Base-by-base conservation (phyloP, 2,329 filamentous ascomycete genomes). In the Venturia oleaginea region DNA sequence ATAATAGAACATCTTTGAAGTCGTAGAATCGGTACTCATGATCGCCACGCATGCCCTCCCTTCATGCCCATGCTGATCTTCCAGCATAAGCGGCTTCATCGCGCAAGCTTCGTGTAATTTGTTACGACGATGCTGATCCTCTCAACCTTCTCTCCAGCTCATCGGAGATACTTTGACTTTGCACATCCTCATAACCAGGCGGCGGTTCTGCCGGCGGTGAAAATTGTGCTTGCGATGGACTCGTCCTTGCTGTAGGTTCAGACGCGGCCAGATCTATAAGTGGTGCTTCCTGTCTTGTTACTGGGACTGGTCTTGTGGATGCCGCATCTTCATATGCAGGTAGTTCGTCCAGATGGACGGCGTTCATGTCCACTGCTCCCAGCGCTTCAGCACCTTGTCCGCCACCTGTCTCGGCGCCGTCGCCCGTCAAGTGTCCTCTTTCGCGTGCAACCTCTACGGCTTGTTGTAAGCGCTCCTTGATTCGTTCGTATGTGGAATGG, bases 101-200 rank as follows among this genome's bases (percentile, higher is more conserved):
- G 51, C 27, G 15, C 51, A 19, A n/a, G 27, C 27, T 32, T 55
- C 19, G 27, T 34, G 11, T 8, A n/a, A 13, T 51, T 4, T 34
- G 27, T 10, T 57, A 57, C 51, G 27, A 19, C 3, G 46, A 51
- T 13, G 3, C 30, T 17, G 30, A 57, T 19, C 40, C 55, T 40
- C 75, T 72, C 65, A 76, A 68, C 66, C 75, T 71, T 67, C 77
- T 71, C 72, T 93, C 89, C 54, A 90, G 80, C 69, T 90, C 90
- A 67, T 89, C 84, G 57, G 88, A 87, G 68, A 92, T 81, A 66
- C 88, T 89, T 69, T 90, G 85, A 72, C 91, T 86, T 75, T 97
- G 93, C 34, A 90, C 90, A 75, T 96, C 91, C 71, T 97, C 92
- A 72, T 97, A 97, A 42, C 86, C 90, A 61, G 93, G 93, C 59